phyloP scores from a whole-genome alignment of 306 rosid species.

The Vigna reflexopilosa region DNA sequence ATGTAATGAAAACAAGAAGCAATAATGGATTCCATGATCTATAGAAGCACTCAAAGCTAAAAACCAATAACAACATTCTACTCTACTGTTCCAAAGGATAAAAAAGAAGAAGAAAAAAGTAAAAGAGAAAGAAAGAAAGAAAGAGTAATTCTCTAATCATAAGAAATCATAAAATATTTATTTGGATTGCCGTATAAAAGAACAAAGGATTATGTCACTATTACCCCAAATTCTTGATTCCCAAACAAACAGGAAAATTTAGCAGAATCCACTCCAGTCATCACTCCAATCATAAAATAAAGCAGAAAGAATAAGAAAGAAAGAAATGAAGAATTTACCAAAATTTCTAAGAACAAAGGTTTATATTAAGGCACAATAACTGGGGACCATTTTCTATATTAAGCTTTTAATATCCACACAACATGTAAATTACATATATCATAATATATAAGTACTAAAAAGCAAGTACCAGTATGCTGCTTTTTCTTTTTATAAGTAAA shows the following conservation, averaged over 20 bases:
- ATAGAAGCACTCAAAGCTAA: conserved; percentile 27
- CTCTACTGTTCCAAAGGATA: conserved; percentile 26
- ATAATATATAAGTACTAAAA: conserved; percentile 33
- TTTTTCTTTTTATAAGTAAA: conserved; percentile 30
- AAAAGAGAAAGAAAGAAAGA: neutral
- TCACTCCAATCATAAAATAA: neutral
- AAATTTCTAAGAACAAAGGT: conserved; percentile 18
- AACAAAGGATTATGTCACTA: conserved; percentile 1
- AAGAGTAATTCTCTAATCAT: neutral
- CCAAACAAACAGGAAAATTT: conserved; percentile 37
- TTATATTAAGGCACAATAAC: conserved; percentile 26
- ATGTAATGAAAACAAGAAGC: conserved; percentile 35
- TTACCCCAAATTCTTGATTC: conserved; percentile 13
- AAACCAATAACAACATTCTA: conserved; percentile 34
- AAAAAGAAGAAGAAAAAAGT: neutral
- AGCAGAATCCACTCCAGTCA: conserved; percentile 16
- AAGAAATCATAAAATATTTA: conserved; percentile 12
- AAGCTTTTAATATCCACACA: conserved; percentile 28
- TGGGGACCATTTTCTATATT: conserved; percentile 42
- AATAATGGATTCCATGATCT: conserved; percentile 17
- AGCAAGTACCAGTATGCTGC: conserved; percentile 19
- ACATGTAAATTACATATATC: neutral
- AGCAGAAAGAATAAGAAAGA: conserved; percentile 12
- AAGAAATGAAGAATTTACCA: conserved; percentile 30
- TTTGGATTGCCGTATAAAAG: conserved; percentile 18